Evolutionary conservation across 202 grass and related monocot genomes (phyloP).

Genomic region (Dendrocalamus latiflorus): DNA sequence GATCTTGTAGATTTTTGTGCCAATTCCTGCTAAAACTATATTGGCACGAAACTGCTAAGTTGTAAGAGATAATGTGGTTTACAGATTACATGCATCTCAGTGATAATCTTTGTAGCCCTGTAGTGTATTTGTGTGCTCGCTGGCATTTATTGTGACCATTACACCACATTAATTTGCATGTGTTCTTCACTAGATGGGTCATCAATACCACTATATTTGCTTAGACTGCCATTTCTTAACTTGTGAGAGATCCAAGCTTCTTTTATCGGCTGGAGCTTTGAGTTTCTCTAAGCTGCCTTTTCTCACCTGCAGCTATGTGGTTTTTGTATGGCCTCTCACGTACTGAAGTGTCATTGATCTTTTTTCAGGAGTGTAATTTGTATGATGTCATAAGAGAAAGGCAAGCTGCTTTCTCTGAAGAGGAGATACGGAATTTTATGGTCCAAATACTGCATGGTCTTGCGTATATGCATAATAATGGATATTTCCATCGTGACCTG

Average conservation of each 20-base stretch:
- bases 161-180: not conserved
- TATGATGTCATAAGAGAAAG: conserved; percentile 82
- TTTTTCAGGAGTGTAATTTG: conserved; percentile 70
- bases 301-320: not conserved
- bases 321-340: not conserved
- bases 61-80: not conserved
- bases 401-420: conserved; percentile 50
- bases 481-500: conserved; percentile 90
- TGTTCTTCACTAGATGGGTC: not conserved
- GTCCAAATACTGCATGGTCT: conserved; percentile 82
- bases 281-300: not conserved
- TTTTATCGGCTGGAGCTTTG: not conserved
- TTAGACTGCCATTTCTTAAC: not conserved
- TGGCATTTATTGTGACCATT: not conserved
- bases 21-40: not conserved
- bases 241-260: not conserved
- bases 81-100: not conserved
- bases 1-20: not conserved
- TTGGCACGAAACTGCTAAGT: not conserved
- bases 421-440: conserved; percentile 62
- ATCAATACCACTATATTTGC: not conserved
- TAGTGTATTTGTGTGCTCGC: not conserved
- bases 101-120: not conserved
- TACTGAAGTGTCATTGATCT: conserved; percentile 15
- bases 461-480: conserved; percentile 88